Evolutionary conservation across 163 green algal genomes (phyloP).

Genomic region (Chlamydomonas reinhardtii): DNA sequence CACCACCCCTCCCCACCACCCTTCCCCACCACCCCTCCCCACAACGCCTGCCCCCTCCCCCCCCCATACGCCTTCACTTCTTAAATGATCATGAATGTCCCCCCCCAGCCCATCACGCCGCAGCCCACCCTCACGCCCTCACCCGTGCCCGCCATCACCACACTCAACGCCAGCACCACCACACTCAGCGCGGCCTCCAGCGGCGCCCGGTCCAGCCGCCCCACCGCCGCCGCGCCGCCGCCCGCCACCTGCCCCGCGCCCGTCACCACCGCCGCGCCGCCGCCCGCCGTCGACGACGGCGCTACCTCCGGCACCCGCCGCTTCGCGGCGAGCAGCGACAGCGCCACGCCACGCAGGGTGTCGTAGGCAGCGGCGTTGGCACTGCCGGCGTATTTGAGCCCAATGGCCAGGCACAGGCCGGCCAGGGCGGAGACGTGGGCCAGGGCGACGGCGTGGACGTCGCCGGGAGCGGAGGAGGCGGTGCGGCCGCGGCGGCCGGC

Average conservation of each 20-base stretch:
- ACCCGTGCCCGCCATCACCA: conserved; percentile 56
- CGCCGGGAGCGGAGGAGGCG: neutral
- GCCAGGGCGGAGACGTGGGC: conserved; percentile 49
- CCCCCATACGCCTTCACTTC: no score
- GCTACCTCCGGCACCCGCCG: conserved; percentile 53
- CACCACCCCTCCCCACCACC: no score
- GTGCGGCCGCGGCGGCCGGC: neutral
- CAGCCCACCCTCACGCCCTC: neutral
- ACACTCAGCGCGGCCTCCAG: conserved; percentile 55
- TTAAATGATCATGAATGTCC: no score
- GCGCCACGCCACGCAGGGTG: conserved; percentile 55
- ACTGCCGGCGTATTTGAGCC: conserved; percentile 62
- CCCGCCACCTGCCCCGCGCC: conserved; percentile 43
- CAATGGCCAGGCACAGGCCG: conserved; percentile 61
- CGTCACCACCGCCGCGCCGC: conserved; percentile 36
- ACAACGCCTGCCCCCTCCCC: no score
- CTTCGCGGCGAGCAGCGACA: conserved; percentile 71
- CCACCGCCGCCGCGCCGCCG: conserved; percentile 37
- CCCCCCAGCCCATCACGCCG: no score
- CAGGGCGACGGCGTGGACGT: conserved; percentile 24
- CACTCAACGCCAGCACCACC: conserved; percentile 59
- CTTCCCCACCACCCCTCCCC: no score
- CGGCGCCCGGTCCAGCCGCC: conserved; percentile 50
- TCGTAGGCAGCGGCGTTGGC: conserved; percentile 50
- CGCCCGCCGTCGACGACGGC: conserved; percentile 19